Conservation (phyloP, 495 filamentous ascomycete species). For the Aspergillus haitiensis region DNA sequence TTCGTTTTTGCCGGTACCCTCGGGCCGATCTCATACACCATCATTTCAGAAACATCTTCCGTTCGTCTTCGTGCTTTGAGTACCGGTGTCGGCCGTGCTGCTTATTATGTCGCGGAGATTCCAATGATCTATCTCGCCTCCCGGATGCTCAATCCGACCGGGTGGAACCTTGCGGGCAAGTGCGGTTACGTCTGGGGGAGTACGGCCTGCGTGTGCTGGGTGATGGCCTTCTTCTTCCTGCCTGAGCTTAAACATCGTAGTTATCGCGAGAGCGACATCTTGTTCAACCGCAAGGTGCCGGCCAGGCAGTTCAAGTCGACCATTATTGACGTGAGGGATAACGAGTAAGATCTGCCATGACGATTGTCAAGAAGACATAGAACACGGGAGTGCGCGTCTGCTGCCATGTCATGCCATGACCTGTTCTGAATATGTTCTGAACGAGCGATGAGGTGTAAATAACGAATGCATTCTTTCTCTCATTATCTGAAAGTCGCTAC, state of each 20-base stretch:
- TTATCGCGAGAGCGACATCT: constrained; percentile 44
- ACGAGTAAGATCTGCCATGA: constrained; percentile 38
- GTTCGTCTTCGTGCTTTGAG: constrained; percentile 73
- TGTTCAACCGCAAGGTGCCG: constrained; percentile 40
- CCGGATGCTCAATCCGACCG: constrained; percentile 64
- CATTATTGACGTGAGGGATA: constrained; percentile 50
- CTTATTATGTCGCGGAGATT: constrained; percentile 68
- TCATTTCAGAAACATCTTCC: constrained; percentile 71
- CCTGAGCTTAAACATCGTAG: constrained; percentile 43
- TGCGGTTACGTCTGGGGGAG: constrained; percentile 81
- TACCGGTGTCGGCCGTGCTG: constrained; percentile 62
- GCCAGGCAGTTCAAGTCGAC: constrained; percentile 44
- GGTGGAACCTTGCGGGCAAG: constrained; percentile 71
- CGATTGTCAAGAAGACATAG: too few relatives aligned
- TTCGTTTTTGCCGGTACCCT: constrained; percentile 67
- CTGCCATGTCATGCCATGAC: too few relatives aligned
- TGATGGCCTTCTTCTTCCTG: constrained; percentile 66
- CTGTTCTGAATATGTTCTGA: too few relatives aligned
- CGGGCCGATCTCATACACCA: constrained; percentile 72
- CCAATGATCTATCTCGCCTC: constrained; percentile 58
- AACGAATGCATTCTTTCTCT: too few relatives aligned
- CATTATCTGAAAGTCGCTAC: too few relatives aligned
- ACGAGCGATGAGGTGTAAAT: too few relatives aligned
- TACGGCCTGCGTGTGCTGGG: constrained; percentile 65
- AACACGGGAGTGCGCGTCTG: too few relatives aligned